Conservation (phyloP, 176 grass and related monocot species). For the Themeda triandra region DNA sequence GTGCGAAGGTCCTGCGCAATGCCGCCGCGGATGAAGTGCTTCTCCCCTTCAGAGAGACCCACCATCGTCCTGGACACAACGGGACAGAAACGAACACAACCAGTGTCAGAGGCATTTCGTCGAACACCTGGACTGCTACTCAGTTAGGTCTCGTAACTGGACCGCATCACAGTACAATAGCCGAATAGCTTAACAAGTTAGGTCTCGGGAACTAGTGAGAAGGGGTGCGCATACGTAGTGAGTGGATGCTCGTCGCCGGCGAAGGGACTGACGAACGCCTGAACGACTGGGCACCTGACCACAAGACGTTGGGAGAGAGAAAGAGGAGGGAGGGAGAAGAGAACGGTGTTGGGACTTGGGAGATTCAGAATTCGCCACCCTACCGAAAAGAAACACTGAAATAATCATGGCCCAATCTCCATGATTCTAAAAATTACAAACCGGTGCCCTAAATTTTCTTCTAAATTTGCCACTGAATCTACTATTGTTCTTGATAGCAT, state of each 20-base stretch:
- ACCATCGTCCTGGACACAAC: constrained; percentile 41
- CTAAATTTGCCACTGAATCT: neutral
- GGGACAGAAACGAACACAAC: neutral
- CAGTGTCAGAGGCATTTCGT: neutral
- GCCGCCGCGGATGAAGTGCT: constrained; percentile 60
- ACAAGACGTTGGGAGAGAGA: too few species aligned
- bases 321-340: too few species aligned
- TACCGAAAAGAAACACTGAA: neutral
- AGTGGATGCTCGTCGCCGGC: neutral
- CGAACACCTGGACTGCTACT: neutral
- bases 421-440: neutral
- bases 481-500: too few species aligned
- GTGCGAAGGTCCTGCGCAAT: constrained; percentile 69
- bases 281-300: neutral
- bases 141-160: neutral
- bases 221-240: neutral
- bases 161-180: neutral
- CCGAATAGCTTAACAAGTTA: neutral
- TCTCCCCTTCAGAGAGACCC: constrained; percentile 82
- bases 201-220: neutral
- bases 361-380: neutral
- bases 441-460: neutral
- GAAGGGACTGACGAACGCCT: neutral
- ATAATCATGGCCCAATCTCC: neutral
- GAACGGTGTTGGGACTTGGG: too few species aligned